These are phyloP conservation scores for Phytophthora uliginosa DNA, from an alignment of 352 stramenopile species.

Conservation along the genomic window DNA sequence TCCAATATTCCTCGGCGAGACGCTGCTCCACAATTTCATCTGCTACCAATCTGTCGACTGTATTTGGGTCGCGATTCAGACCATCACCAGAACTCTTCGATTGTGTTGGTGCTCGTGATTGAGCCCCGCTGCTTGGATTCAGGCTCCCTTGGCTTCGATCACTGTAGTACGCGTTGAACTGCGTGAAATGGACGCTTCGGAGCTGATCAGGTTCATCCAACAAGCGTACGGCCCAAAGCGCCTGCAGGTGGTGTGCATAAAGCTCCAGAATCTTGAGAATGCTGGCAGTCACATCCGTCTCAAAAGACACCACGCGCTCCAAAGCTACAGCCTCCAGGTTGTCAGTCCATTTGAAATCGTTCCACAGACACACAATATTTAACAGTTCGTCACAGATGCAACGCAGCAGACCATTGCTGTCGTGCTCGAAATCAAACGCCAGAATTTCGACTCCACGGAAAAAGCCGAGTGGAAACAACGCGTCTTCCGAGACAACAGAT, in stretches of 20 bases:
- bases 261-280: conserved; percentile 73
- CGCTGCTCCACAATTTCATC: conserved; percentile 42
- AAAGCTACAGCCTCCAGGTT: conserved; percentile 54
- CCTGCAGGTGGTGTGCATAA: conserved; percentile 66
- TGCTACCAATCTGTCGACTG: conserved; percentile 25
- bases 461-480: conserved; percentile 54
- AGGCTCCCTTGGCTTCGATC: conserved; percentile 50
- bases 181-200: conserved; percentile 64
- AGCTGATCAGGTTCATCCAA: conserved; percentile 58
- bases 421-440: conserved; percentile 75
- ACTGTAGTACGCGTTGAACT: conserved; percentile 81
- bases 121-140: conserved; percentile 17
- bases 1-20: conserved; percentile 53
- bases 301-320: conserved; percentile 69
- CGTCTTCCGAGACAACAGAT: conserved; percentile 11
- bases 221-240: conserved; percentile 61
- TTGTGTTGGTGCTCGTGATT: background rate
- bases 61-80: background rate
- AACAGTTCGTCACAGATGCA: conserved; percentile 81
- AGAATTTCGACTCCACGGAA: conserved; percentile 52
- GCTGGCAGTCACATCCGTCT: conserved; percentile 64
- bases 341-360: conserved; percentile 83
- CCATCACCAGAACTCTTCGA: background rate
- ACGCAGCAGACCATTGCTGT: conserved; percentile 65
- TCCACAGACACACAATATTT: conserved; percentile 81